Base-by-base conservation (phyloP, 2,329 filamentous ascomycete species). In the Dothideomycetes sp. region DNA sequence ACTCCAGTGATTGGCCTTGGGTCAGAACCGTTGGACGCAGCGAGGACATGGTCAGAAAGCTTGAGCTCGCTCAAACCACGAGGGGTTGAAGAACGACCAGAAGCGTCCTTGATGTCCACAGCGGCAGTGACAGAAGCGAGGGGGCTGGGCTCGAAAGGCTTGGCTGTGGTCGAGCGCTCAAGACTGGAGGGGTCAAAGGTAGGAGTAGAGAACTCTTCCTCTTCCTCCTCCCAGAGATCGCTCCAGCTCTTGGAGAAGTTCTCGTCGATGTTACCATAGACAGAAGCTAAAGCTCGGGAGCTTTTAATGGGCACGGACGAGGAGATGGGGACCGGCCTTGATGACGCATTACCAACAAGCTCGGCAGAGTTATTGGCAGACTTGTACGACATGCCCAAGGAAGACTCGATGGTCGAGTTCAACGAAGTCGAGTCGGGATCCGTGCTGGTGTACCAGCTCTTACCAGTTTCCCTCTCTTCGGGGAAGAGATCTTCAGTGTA, bases 241-340 rank as follows among this genome's bases (percentile, higher is more conserved):
- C 88, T 94, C 91, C 91, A 98, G 70, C 91, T 96, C 80, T 96
- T 96, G 43, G 91, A 94, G 33, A 93, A 84, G 33, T 74, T 69
- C 32, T 89, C 82, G 47, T 78, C 75, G 58, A 82, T 78, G 55
- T 79, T 79, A 37, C 84, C 84, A 58, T 94, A 89, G 36, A 89
- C 76, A 56, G 82, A 76, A 4, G 84, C 79, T 71, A 89, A 80
- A 46, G 84, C 80, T 73, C 58, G 72, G 65, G 51, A 53, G 50
- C 59, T 53, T 68, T 57, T 47, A 77, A 71, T 67, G 1, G 85
- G 82, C 57, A 91, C 78, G 11, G 82, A 83, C 49, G 33, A 55
- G 15, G 74, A 78, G 57, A 91, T 89, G 4, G 84, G 80, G 18
- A 91, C 70, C 2, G 86, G 84, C 27, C 75, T 79, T 69, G 12